Base-by-base conservation (phyloP, 1,139 yeast genomes). In the Pichia sp. region DNA sequence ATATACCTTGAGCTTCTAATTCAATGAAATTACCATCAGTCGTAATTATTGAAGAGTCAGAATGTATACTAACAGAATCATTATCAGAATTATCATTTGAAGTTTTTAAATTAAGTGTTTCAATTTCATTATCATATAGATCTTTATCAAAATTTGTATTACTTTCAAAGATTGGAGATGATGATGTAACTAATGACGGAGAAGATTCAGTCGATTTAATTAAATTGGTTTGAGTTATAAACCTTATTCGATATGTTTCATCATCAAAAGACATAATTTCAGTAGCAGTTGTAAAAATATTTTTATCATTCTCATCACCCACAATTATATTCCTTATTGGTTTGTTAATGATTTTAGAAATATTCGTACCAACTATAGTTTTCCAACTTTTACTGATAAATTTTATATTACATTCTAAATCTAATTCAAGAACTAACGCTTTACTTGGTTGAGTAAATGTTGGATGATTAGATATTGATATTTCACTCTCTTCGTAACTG, bases 1-100 rank as follows among this genome's bases (percentile, higher is more conserved):
- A 68, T n/a, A 93, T 85, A 8, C 99, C 99, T 63, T 91, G 97
- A 0, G 96, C 98, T 66, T 91, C 99, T 43, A 93, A 71, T 61
- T 88, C 95, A 3, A 84, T 77, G 16, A 78, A 69, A 13, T 76
- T 80, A 10, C 86, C 86, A 63, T 81, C 80, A 38, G 67, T 64
- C 2, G 69, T 58, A 10, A 65, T 55, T 13, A 62, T 57, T 25
- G 68, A 65, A 4, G 61, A 47, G 2, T 58, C 53, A 0, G 70
- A 65, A 47, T 60, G 60, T 1, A 61, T 34, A 51, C 68, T 62
- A n/a, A 53, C 52, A 2, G 65, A 58, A 42, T 62, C 66, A 43
- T 56, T 59, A 34, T 55, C 60, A 4, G 60, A 58, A 13, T 53
- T 49, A 28, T 48, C 56, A 27, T 46, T 54, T 13, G 50, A 43